These are phyloP conservation scores for Kurtzmaniella quercitrusa DNA, from an alignment of 1,139 yeast species.

Conservation along the genomic window DNA sequence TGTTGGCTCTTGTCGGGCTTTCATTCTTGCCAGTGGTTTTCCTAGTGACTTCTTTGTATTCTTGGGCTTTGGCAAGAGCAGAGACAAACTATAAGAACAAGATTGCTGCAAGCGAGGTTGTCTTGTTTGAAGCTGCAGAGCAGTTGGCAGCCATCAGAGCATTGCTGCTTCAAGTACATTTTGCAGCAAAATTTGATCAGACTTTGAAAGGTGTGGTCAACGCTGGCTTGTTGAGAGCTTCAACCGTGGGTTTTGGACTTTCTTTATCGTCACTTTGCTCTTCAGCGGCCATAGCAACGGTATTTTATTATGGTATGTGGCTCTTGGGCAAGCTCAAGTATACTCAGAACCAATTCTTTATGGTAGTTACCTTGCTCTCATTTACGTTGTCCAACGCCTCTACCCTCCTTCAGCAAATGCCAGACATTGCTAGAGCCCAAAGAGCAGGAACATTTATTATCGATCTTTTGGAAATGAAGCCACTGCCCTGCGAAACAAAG, in stretches of 20 bases:
- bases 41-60: conserved; percentile 48
- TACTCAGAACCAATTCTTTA: conserved; percentile 51
- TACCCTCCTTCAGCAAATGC: conserved; percentile 56
- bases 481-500: conserved; percentile 26
- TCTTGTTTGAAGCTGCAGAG: conserved; percentile 52
- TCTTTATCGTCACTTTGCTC: conserved; percentile 53
- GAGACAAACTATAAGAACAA: conserved; percentile 61
- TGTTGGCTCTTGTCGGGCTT: conserved; percentile 72
- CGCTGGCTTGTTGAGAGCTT: conserved; percentile 45
- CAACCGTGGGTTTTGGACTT: conserved; percentile 59
- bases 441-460: conserved; percentile 59
- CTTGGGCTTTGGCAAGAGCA: conserved; percentile 43
- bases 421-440: conserved; percentile 75
- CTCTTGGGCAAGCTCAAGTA: conserved; percentile 59
- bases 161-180: conserved; percentile 47
- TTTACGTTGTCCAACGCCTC: conserved; percentile 70
- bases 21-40: conserved; percentile 65
- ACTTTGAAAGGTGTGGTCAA: conserved; percentile 22
- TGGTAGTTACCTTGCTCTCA: conserved; percentile 66
- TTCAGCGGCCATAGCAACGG: conserved; percentile 60
- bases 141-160: conserved; percentile 63
- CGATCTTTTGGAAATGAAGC: conserved; percentile 34
- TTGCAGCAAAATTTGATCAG: conserved; percentile 31
- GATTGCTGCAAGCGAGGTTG: conserved; percentile 50
- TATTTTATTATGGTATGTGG: conserved; percentile 72